Evolutionary conservation across 2,329 filamentous ascomycete genomes (phyloP), one percentile per base, ranked within the genome.

Genomic region (Chlorencoelia australis): DNA sequence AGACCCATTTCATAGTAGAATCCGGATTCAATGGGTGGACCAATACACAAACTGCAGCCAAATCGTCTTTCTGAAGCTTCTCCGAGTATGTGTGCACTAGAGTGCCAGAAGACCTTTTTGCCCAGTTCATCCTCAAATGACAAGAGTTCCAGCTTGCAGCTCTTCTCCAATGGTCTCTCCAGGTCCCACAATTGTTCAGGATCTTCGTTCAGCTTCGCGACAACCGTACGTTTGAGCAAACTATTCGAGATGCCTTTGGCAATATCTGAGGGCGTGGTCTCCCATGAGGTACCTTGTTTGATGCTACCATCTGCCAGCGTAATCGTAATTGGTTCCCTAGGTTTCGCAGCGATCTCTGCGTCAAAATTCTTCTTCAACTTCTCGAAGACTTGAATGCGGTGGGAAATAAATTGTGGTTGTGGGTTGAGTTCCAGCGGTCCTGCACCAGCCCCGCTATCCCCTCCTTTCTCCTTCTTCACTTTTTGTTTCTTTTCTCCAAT

Each of bases 1-100:
- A 85, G 69, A 20, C 82, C 82, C 88, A 96, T 95, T 63, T 96
- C 86, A 62, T 95, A 96, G 71, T 94, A 95, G 69, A 94, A 95
- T 25, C 87, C 89, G 60, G 88, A 81, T 35, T 87, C 77, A 29
- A 89, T 87, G 7, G 86, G 91, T 21, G 91, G 91, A 16, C 91
- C 91, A 58, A 95, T 93, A 60, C 87, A 95, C 30, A 95, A 74
- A 52, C 84, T 80, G 64, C 89, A 95, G 42, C 87, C 85, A 57
- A 87, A 98, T 53, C 87, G 75, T 55, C 82, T 75, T 64, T 98
- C 91, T 33, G 82, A 83, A 42, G 88, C 88, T 63, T 96, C 91
- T 50, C 91, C 91, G n/a, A 98, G 75, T 47, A 94, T 80, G 60
- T 98, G 91, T 29, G 91, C 91, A 53, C 82, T 89, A 14, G 86